Evolutionary conservation across 108 stramenopile genomes (phyloP).

Genomic region (Skeletonema costatum): DNA sequence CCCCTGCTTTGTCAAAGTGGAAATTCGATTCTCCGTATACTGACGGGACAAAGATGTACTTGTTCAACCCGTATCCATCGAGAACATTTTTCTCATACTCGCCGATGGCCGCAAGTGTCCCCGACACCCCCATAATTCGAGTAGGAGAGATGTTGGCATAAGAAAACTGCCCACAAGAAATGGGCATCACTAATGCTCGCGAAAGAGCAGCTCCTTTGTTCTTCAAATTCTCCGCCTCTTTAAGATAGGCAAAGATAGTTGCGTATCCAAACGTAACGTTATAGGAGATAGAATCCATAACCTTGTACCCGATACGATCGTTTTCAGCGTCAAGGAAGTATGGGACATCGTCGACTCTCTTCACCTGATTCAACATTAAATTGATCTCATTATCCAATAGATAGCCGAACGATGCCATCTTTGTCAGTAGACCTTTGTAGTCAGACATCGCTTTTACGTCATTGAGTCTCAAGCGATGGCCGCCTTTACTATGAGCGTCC

Average conservation of each 20-base stretch:
- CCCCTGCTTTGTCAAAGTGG: conserved; percentile 59
- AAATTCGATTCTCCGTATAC: conserved; percentile 69
- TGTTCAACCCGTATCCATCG: conserved; percentile 50
- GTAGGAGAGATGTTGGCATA: conserved; percentile 67
- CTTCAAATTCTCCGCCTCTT: conserved; percentile 51
- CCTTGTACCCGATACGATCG: conserved; percentile 63
- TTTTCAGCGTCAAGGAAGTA: conserved; percentile 47
- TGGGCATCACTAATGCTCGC: conserved; percentile 47
- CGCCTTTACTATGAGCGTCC: conserved; percentile 30
- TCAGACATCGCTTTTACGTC: conserved; percentile 47
- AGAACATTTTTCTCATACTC: conserved; percentile 51
- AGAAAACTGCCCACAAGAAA: conserved; percentile 75
- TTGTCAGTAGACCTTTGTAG: conserved; percentile 41
- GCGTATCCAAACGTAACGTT: conserved; percentile 60
- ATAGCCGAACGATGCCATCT: conserved; percentile 44
- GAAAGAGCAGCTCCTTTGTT: conserved; percentile 31
- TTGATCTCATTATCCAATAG: conserved; percentile 62
- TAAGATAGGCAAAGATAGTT: conserved; percentile 64
- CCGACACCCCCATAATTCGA: conserved; percentile 64
- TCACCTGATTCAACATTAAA: conserved; percentile 61
- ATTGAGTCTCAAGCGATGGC: conserved; percentile 34
- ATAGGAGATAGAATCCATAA: conserved; percentile 65
- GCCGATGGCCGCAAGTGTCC: conserved; percentile 55
- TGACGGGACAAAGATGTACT: conserved; percentile 56
- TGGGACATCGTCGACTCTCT: conserved; percentile 53